Percentiles rank a stretch among this genome's conserved stretches.
Conservation (phyloP, 2,329 filamentous ascomycete genomes). For the Exophiala alcalophila region DNA sequence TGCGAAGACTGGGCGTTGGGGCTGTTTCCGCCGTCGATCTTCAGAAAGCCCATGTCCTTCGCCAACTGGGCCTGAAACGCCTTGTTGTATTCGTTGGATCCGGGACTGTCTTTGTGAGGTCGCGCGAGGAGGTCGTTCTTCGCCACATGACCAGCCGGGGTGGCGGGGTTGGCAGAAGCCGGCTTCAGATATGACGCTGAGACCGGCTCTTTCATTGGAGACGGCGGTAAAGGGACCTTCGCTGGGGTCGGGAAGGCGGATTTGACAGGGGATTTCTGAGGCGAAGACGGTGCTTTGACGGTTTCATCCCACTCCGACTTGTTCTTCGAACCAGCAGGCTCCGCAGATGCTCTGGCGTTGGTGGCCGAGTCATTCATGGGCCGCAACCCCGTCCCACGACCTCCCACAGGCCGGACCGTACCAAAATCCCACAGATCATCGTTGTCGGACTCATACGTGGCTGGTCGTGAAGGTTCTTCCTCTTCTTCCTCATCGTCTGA, state of each 20-base stretch:
- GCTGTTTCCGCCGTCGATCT: slow-evolving; percentile 34
- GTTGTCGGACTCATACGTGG: slow-evolving; percentile 55
- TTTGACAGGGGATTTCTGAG: slow-evolving; percentile 58
- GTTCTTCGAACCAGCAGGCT: slow-evolving; percentile 44
- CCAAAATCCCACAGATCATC: slow-evolving; percentile 99
- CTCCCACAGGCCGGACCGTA: slow-evolving; percentile 78
- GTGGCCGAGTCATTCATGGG: slow-evolving; percentile 77
- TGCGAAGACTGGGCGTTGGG: slow-evolving; percentile 19
- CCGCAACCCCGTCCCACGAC: slow-evolving; percentile 62
- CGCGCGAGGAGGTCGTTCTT: slow-evolving; percentile 36
- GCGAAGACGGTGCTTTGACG: slow-evolving; percentile 51
- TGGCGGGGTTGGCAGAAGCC: slow-evolving; percentile 43
- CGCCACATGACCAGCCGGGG: slow-evolving; percentile 44
- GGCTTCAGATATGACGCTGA: slow-evolving; percentile 46
- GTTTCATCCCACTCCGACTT: slow-evolving; percentile 37
- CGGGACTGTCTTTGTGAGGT: slow-evolving; percentile 37
- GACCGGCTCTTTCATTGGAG: slow-evolving; percentile 54
- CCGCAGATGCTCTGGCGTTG: slow-evolving; percentile 65
- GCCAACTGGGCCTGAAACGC: slow-evolving; percentile 43
- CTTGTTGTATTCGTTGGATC: slow-evolving; percentile 41
- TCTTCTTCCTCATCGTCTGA: slow-evolving; percentile 64
- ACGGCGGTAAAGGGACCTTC: slow-evolving; percentile 60
- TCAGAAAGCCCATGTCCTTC: slow-evolving; percentile 41
- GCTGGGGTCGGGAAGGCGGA: slow-evolving; percentile 53
- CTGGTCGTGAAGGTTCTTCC: slow-evolving; percentile 31